A percentile compares a stretch with the other conserved stretches of the same genome.
These are phyloP conservation scores for Avicennia marina DNA, from an alignment of 257 asterid species.

Conservation along the genomic window DNA sequence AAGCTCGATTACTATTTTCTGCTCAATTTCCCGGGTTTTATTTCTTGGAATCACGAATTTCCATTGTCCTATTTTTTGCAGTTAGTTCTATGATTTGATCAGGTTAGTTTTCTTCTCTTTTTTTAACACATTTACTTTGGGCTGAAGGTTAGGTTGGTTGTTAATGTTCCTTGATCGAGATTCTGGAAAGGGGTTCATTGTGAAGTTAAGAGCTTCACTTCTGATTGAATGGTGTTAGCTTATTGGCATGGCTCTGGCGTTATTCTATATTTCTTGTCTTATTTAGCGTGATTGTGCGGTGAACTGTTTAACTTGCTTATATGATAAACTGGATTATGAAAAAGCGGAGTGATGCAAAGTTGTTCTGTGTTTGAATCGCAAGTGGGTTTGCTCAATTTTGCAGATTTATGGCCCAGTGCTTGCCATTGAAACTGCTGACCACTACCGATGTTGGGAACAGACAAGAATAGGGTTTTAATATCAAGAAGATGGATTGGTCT, in stretches of 20 bases:
- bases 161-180: conserved; percentile 10
- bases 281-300: too few species aligned
- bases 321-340: not conserved
- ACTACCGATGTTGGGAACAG: too few species aligned
- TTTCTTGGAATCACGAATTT: conserved; percentile 2
- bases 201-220: conserved; percentile 2
- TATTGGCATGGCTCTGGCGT: conserved; percentile 3
- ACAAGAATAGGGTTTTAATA: too few species aligned
- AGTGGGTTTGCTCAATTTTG: too few species aligned
- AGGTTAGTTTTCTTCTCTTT: conserved; percentile 26
- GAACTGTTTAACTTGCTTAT: too few species aligned
- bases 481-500: too few species aligned
- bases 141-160: conserved; percentile 14
- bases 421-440: conserved; percentile 20
- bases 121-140: too few species aligned
- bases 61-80: not conserved
- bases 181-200: conserved; percentile 9
- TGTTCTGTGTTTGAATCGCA: too few species aligned
- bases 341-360: conserved; percentile 4
- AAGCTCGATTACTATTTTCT: conserved; percentile 20
- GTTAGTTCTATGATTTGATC: conserved; percentile 18
- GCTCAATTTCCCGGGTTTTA: not conserved
- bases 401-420: conserved; percentile 24
- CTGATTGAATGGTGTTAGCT: conserved; percentile 16
- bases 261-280: not conserved